phyloP scores from a whole-genome alignment of 805 yeast species.

The Lachancea dasiensis region DNA sequence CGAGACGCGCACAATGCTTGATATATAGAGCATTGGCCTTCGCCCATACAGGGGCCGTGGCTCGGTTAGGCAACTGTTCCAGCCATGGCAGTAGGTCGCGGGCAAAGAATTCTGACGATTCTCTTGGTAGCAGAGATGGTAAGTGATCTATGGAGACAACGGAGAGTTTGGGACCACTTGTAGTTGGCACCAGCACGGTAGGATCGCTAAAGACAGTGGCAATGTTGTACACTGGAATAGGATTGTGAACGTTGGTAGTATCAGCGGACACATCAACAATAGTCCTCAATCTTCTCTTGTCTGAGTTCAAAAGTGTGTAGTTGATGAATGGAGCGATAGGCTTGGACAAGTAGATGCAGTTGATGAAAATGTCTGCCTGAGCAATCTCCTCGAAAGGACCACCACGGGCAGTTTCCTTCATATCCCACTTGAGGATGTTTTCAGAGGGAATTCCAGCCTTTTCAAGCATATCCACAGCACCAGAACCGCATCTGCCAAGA shows the following conservation, averaged over 20 bases:
- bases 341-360: conserved; percentile 89
- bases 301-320: conserved; percentile 55
- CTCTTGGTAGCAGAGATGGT: conserved; percentile 94
- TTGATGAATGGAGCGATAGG: conserved; percentile 92
- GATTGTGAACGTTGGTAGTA: conserved; percentile 97
- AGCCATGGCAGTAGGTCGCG: conserved; percentile 85
- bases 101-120: conserved; percentile 88
- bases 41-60: conserved; percentile 83
- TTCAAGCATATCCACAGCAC: conserved; percentile 80
- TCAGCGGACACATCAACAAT: conserved; percentile 98
- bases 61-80: conserved; percentile 75
- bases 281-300: conserved; percentile 73
- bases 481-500: conserved; percentile 97
- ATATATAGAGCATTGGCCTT: conserved; percentile 80
- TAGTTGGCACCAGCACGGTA: conserved; percentile 75
- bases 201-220: conserved; percentile 92
- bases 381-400: conserved; percentile 96
- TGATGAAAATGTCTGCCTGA: conserved; percentile 79
- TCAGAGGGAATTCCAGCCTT: conserved; percentile 84
- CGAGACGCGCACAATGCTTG: conserved; percentile 74
- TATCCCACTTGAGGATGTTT: conserved; percentile 89
- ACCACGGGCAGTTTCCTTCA: conserved; percentile 92
- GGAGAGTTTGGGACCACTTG: conserved; percentile 77
- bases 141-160: conserved; percentile 95
- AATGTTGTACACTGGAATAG: conserved; percentile 85